Percentiles rank a stretch among this genome's conserved stretches.
Conservation (phyloP, 495 filamentous ascomycete species). For the Aspergillus cristatus region DNA sequence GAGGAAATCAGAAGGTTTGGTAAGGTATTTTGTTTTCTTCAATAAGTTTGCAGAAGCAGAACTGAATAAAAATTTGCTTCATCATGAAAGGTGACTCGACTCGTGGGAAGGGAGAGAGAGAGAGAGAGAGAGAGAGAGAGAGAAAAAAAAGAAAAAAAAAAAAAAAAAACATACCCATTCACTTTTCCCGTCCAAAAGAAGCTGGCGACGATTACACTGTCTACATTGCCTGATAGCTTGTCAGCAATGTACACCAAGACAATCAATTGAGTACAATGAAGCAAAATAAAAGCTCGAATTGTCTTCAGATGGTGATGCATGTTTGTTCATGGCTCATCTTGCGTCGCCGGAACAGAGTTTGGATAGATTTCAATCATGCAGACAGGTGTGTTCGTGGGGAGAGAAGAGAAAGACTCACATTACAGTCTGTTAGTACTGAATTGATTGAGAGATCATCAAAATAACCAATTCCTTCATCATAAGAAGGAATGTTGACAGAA, state of each 20-base stretch:
- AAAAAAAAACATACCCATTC: slow-evolving; percentile 9
- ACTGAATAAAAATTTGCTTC: slow-evolving; percentile 71
- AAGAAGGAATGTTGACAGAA: slow-evolving; percentile 9
- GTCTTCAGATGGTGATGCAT: slow-evolving; percentile 99
- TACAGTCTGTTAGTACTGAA: slow-evolving; percentile 10
- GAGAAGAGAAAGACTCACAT: slow-evolving; percentile 18
- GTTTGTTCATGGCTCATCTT: slow-evolving; percentile 87
- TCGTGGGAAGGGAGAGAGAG: too few relatives aligned
- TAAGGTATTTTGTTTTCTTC: slow-evolving; percentile 71
- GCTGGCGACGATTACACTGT: too few relatives aligned
- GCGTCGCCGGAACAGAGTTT: slow-evolving; percentile 61
- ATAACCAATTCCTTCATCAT: slow-evolving; percentile 11
- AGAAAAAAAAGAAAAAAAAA: slow-evolving; percentile 2
- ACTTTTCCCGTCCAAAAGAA: too few relatives aligned
- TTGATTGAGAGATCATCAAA: slow-evolving; percentile 2
- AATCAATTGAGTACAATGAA: slow-evolving; percentile 1
- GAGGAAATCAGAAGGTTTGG: slow-evolving; percentile 55
- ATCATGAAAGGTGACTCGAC: too few relatives aligned
- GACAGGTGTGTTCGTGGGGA: slow-evolving; percentile 12
- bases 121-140: too few relatives aligned
- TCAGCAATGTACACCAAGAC: slow-evolving; percentile 5
- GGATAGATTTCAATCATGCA: slow-evolving; percentile 55
- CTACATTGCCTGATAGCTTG: slow-evolving; percentile 2
- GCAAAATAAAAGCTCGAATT: slow-evolving; percentile 13
- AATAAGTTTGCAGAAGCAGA: slow-evolving; percentile 85